Evolutionary conservation across 1,284 basidiomycete species (phyloP), one percentile per base, ranked within the genome.

Genomic region (Thelephora terrestris): DNA sequence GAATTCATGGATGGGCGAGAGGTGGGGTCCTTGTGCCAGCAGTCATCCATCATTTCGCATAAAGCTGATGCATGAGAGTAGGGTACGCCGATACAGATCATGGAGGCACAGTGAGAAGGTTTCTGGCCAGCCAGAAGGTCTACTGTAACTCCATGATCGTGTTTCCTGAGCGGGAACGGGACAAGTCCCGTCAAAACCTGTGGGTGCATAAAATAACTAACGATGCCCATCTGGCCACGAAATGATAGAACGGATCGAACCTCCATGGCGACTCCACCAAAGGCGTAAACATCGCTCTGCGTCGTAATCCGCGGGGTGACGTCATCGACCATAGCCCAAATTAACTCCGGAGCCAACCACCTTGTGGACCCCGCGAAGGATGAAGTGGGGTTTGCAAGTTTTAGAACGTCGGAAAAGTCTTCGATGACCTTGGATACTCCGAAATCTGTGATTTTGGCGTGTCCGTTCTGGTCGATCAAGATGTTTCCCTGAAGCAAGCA

Each of bases 361-460:
- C 66, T 61, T 43, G 59, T 65, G 18, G 76, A 76, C 1, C 77
- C 77, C 2, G 70, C 74, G 47, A 76, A 71, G 53, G 74, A 65
- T 0, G 76, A 77, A 0, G 76, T 70, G 17, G 62, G 63, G 20
- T 23, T 42, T 5, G 20, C n/a, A 7, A 48, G 25, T 16, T 47
- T n/a, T 6, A 65, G 57, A 5, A 64, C 58, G 37, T 68, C 65
- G 17, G 67, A 63, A 32, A 77, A 61, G 24, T 77, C 75, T 55
- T 76, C 76, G 47, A 76, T 64, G 45, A 78, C 74, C 45, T 71
- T 75, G 14, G 75, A 76, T 4, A 79, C 59, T 1, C 78, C 78
- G 49, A 80, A 80, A 55, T 80, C 78, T 0, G 75, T 75, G 47
- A 79, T 77, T 47, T 78, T 61, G 2, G 75, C 70, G 20, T 63